Percentiles rank a stretch among this genome's conserved stretches.
Conservation (phyloP, 768 basidiomycete species). For the Termitomyces sp. region DNA sequence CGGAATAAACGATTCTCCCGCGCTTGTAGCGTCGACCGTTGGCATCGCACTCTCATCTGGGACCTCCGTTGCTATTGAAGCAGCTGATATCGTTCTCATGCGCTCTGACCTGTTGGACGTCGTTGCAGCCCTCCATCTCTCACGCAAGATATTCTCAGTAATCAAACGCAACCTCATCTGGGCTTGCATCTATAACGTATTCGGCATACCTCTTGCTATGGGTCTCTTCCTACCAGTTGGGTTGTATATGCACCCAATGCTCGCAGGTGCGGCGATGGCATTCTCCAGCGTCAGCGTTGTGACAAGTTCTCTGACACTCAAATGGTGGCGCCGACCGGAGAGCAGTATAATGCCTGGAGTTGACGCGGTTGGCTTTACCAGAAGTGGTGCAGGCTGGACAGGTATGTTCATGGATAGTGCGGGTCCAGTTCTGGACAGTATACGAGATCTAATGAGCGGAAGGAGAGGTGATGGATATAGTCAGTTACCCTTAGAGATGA, state of each 20-base stretch:
- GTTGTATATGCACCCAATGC: conserved; percentile 94
- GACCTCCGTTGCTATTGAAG: conserved; percentile 96
- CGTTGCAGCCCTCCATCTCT: conserved; percentile 92
- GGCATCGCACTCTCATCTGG: conserved; percentile 96
- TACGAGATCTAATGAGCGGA: conserved; percentile 38
- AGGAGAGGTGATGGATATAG: conserved; percentile 54
- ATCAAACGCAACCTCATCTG: conserved; percentile 93
- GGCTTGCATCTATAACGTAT: conserved; percentile 92
- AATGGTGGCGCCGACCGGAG: conserved; percentile 75
- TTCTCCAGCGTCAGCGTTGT: conserved; percentile 97
- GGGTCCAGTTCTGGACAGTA: conserved; percentile 35
- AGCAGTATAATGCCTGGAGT: conserved; percentile 70
- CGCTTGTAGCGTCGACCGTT: conserved; percentile 91
- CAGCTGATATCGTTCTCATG: conserved; percentile 98
- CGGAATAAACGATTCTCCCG: conserved; percentile 98
- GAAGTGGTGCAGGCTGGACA: conserved; percentile 36
- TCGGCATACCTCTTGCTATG: conserved; percentile 98
- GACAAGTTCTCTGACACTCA: conserved; percentile 80
- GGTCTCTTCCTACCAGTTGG: conserved; percentile 92
- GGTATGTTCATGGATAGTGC: conserved; percentile 48
- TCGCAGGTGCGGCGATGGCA: conserved; percentile 98
- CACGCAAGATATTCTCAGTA: conserved; percentile 81
- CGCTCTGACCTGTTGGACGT: conserved; percentile 95
- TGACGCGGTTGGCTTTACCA: background rate
- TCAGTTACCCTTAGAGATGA: conserved; percentile 71